A percentile compares a stretch with the other conserved stretches of the same genome.
Evolutionary conservation across 2,329 filamentous ascomycete genomes (phyloP).

Genomic region (Verticillium klebahnii): DNA sequence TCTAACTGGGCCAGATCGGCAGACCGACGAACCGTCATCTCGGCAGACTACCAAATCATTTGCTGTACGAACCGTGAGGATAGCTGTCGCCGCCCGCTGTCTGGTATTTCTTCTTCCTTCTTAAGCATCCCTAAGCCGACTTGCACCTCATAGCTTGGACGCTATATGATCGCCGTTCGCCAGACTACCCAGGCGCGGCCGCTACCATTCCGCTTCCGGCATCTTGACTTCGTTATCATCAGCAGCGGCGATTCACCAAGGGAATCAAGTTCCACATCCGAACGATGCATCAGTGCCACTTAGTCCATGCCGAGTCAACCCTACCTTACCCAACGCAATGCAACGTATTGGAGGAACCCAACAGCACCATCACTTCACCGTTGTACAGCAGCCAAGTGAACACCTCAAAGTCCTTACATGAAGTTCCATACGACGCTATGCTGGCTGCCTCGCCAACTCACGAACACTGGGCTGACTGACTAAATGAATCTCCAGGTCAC

Average conservation of each 20-base stretch:
- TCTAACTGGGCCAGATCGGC: neutral
- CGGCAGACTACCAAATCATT: neutral
- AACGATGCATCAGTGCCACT: too few species aligned
- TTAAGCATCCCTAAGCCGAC: neutral
- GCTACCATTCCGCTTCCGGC: neutral
- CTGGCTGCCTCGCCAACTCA: too few species aligned
- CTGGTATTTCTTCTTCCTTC: neutral
- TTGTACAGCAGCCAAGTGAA: too few species aligned
- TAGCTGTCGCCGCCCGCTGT: neutral
- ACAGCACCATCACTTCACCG: too few species aligned
- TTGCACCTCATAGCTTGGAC: neutral
- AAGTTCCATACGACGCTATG: too few species aligned
- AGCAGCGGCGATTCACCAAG: neutral
- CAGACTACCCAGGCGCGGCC: neutral
- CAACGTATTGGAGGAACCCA: too few species aligned
- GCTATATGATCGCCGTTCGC: neutral
- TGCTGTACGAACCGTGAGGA: neutral
- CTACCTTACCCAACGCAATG: too few species aligned
- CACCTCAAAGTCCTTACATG: too few species aligned
- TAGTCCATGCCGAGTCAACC: too few species aligned
- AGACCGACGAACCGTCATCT: neutral
- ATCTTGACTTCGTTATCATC: neutral
- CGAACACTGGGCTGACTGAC: neutral
- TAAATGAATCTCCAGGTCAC: constrained; percentile 15
- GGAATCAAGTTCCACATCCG: too few species aligned